Conservation (phyloP, 306 rosid genomes). For the Astragalus membranaceus region DNA sequence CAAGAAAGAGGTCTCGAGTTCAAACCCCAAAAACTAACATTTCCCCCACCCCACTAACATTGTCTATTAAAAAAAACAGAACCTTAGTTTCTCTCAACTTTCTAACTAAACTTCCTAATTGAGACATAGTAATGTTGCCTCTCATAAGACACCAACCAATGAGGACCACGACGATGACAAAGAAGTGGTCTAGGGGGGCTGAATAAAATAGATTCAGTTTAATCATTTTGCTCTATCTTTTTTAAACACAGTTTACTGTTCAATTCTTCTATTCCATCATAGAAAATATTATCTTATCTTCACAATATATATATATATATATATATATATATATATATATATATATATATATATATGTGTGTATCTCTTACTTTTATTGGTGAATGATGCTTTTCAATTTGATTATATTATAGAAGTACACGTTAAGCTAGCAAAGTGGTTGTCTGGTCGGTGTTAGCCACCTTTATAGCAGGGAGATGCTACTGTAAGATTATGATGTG, state of each 20-base stretch:
- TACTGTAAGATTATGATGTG: neutral
- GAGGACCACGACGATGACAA: neutral
- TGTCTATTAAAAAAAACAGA: no score
- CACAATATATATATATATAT: neutral
- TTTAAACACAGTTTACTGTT: no score
- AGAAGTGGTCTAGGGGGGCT: slow-evolving; percentile 39
- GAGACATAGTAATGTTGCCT: slow-evolving; percentile 38
- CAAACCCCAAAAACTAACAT: no score
- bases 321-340: neutral
- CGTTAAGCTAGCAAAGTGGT: slow-evolving; percentile 10
- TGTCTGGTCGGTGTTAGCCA: slow-evolving; percentile 36
- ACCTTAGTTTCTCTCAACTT: no score
- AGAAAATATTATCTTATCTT: neutral
- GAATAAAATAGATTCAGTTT: slow-evolving; percentile 34
- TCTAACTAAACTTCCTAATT: no score
- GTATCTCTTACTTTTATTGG: slow-evolving; percentile 8
- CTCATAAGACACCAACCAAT: slow-evolving; percentile 31
- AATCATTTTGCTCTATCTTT: neutral
- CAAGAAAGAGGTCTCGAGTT: no score
- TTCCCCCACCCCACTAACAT: no score
- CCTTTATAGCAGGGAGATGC: slow-evolving; percentile 14
- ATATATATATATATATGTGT: no score
- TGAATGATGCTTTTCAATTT: neutral
- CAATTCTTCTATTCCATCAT: neutral
- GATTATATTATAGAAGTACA: neutral